phyloP scores from a whole-genome alignment of 208 protist genomes.

The Trypanosoma boissoni region DNA sequence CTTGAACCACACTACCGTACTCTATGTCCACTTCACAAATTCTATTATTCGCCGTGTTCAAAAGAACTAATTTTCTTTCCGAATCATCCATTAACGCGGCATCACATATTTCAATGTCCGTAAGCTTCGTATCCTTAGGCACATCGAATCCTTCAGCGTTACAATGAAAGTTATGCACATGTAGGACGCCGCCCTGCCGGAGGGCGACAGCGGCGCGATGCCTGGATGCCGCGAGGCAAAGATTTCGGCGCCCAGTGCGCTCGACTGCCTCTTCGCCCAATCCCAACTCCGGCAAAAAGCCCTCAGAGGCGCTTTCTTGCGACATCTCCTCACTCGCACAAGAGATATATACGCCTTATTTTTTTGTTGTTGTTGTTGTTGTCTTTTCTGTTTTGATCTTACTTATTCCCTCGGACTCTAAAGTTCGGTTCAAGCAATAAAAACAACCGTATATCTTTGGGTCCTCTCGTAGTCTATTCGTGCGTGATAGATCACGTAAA shows the following conservation, averaged over 20 bases:
- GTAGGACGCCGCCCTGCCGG: background rate
- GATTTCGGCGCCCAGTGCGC: background rate
- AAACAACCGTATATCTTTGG: background rate
- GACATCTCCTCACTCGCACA: no score
- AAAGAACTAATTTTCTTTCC: slow-evolving; percentile 44
- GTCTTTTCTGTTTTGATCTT: background rate
- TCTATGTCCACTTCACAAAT: slow-evolving; percentile 48
- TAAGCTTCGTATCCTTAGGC: slow-evolving; percentile 23
- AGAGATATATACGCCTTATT: background rate
- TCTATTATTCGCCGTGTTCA: slow-evolving; percentile 30
- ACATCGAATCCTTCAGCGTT: slow-evolving; percentile 34
- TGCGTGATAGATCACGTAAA: background rate
- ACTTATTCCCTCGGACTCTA: no score
- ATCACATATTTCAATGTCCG: slow-evolving; percentile 21
- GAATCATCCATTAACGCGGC: slow-evolving; percentile 45
- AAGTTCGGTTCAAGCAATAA: no score
- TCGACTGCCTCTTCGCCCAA: background rate
- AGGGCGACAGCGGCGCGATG: background rate
- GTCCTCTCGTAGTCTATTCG: slow-evolving; percentile 2
- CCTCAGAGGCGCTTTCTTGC: background rate
- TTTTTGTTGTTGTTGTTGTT: background rate
- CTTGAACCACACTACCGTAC: slow-evolving; percentile 42
- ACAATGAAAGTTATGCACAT: background rate
- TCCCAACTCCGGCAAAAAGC: background rate
- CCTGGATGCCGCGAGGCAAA: background rate